phyloP scores from a whole-genome alignment of 257 asterid species.

The Primulina huaijiensis region DNA sequence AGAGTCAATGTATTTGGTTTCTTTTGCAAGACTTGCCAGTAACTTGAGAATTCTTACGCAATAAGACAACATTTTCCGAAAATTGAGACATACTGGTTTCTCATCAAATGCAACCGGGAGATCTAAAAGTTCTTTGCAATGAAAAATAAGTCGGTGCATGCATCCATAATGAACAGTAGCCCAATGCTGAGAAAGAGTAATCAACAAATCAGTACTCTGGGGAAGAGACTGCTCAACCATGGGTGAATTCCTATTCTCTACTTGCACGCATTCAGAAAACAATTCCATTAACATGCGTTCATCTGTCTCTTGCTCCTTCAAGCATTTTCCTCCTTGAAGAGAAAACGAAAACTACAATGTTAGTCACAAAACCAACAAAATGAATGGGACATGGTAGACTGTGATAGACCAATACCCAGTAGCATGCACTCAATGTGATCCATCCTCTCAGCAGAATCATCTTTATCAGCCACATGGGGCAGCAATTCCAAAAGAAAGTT shows the following conservation, averaged over 20 bases:
- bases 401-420: conserved; percentile 53
- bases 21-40: conserved; percentile 57
- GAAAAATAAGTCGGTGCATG: conserved; percentile 53
- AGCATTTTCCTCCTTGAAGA: conserved; percentile 61
- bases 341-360: conserved; percentile 8
- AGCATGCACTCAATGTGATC: conserved; percentile 60
- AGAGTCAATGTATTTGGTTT: conserved; percentile 44
- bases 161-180: conserved; percentile 79
- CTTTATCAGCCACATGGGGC: conserved; percentile 47
- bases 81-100: conserved; percentile 43
- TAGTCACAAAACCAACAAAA: not conserved
- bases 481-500: conserved; percentile 46
- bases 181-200: conserved; percentile 64
- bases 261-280: conserved; percentile 59
- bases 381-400: conserved; percentile 22
- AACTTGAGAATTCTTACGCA: conserved; percentile 67
- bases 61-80: conserved; percentile 61
- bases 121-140: conserved; percentile 57
- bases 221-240: conserved; percentile 39
- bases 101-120: conserved; percentile 54
- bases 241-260: conserved; percentile 39
- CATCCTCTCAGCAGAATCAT: conserved; percentile 44
- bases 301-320: conserved; percentile 64
- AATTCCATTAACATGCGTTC: conserved; percentile 53
- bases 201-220: conserved; percentile 42